Conservation (phyloP, 1,284 basidiomycete genomes). For the Trametes pubescens region DNA sequence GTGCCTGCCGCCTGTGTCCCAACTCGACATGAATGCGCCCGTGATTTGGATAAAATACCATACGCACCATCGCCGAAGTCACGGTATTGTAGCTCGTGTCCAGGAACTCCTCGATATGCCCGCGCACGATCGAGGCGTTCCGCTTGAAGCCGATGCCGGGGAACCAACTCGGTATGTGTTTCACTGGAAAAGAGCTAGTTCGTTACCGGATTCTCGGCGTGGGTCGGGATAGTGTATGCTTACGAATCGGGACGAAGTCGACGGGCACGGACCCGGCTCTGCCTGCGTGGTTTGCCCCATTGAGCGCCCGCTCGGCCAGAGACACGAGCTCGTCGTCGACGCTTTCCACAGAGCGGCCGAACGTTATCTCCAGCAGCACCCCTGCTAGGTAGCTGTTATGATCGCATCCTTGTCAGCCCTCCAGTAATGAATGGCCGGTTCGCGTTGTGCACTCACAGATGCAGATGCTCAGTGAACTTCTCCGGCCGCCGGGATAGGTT, state of each 20-base stretch:
- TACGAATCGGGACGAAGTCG: conserved; percentile 36
- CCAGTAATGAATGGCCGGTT: too few species aligned
- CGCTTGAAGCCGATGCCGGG: conserved; percentile 33
- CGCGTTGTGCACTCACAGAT: conserved; percentile 30
- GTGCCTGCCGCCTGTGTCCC: not conserved
- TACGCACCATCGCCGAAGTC: conserved; percentile 29
- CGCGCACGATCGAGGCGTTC: conserved; percentile 19
- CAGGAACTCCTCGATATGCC: conserved; percentile 15
- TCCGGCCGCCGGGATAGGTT: conserved; percentile 35
- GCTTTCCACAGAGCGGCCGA: conserved; percentile 36
- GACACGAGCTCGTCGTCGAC: conserved; percentile 35
- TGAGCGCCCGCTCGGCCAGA: conserved; percentile 54
- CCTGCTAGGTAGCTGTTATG: conserved; percentile 31
- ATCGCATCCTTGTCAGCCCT: not conserved
- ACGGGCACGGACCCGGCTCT: conserved; percentile 25
- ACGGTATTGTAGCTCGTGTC: conserved; percentile 27
- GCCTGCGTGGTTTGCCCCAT: conserved; percentile 18
- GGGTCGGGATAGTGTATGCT: conserved; percentile 2
- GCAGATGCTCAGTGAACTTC: conserved; percentile 34
- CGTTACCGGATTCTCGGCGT: not conserved
- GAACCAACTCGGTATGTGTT: conserved; percentile 29
- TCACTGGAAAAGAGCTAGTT: conserved; percentile 13
- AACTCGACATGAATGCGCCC: too few species aligned
- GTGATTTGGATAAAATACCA: not conserved
- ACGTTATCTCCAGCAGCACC: conserved; percentile 36